Evolutionary conservation across 495 filamentous ascomycete genomes (phyloP), one percentile per base, ranked within the genome.

Genomic region (Acidomyces sp.): DNA sequence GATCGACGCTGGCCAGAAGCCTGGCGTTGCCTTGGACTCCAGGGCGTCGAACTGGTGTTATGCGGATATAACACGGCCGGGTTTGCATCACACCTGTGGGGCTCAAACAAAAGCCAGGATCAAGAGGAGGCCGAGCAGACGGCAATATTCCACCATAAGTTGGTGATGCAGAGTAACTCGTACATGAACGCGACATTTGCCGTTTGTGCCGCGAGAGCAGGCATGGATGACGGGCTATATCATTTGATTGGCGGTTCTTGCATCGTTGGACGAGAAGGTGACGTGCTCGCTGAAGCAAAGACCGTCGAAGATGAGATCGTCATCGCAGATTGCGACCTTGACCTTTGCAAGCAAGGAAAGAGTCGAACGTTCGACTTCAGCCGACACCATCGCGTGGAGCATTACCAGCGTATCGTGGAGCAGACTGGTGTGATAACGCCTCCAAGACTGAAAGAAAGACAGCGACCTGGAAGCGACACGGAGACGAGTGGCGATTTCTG

Each of bases 161-260:
- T 70, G 27, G 59, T 61, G 3, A 64, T 65, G 58, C 64, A 68
- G 51, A 52, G 48, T 2, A 60, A 65, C 40, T 58, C 54, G 19
- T 70, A 70, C 37, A 66, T 62, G 55, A 70, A 70, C 42, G 57
- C 60, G 13, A 61, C 58, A 36, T 70, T 67, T 45, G 60, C 58
- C 20, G 56, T 70, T 17, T 58, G 49, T 43, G 60, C 62, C 6
- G 65, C 64, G 3, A 59, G 62, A 34, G 59, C 55, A 12, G 67
- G 67, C n/a, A 40, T 62, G 9, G 67, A 70, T 34, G 66, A 70
- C 55, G 62, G 63, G 7, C 45, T 57, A 20, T 62, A 54, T 41
- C 58, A 57, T 12, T 50, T 70, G 27, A 65, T 74, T 31, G 68
- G 61, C 1, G 68, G 63, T 2, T 66, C 63, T 19, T 66, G 61